Percentiles rank a stretch among this genome's conserved stretches.
Conservation (phyloP, 495 filamentous ascomycete species). For the Penicillium crystallinum region DNA sequence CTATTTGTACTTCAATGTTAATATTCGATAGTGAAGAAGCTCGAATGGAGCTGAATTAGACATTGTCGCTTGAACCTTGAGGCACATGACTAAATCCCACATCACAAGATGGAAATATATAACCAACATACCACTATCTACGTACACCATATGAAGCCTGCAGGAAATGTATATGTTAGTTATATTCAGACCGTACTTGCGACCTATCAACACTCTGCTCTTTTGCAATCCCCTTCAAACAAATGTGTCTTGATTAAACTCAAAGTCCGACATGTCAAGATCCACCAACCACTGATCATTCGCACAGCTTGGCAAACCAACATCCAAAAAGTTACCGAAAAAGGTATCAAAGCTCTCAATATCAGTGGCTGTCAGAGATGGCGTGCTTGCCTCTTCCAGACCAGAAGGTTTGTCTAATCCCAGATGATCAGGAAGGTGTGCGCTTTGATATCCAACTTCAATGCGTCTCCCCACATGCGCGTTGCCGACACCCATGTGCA, state of each 20-base stretch:
- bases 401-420: constrained; percentile 1
- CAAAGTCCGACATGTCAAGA: constrained; percentile 1
- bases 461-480: not conserved
- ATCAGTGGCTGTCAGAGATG: not conserved
- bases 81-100: too few species aligned
- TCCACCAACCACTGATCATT: constrained; percentile 8
- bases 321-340: constrained; percentile 20
- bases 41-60: too few species aligned
- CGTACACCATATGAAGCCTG: too few species aligned
- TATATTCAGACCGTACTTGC: too few species aligned
- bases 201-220: not conserved
- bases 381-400: constrained; percentile 3
- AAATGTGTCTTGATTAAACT: not conserved
- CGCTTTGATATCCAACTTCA: not conserved
- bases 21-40: too few species aligned
- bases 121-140: too few species aligned
- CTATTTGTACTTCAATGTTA: too few species aligned
- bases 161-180: too few species aligned
- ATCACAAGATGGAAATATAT: too few species aligned
- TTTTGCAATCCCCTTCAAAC: not conserved
- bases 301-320: constrained; percentile 17
- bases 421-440: not conserved
- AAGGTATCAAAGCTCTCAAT: constrained; percentile 14
- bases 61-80: too few species aligned
- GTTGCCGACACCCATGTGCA: not conserved